phyloP scores from a whole-genome alignment of 2,329 filamentous ascomycete species.

The Pseudopithomyces maydicus region DNA sequence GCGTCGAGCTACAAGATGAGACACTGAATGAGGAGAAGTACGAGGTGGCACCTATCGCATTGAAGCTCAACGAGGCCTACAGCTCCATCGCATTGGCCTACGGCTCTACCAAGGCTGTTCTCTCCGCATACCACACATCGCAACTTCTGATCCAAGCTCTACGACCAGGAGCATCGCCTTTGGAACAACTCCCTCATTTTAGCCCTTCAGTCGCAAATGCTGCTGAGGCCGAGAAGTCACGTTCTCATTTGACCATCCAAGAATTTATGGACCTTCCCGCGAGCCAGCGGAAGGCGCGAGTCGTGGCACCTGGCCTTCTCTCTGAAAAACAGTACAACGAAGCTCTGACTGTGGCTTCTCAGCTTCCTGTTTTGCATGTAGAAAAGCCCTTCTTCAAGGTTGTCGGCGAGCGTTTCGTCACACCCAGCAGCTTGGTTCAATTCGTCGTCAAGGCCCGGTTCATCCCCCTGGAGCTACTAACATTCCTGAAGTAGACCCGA shows the following conservation, averaged over 20 bases:
- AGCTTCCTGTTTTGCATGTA: slow-evolving; percentile 82
- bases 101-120: slow-evolving; percentile 78
- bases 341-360: slow-evolving; percentile 76
- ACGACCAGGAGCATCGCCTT: slow-evolving; percentile 79
- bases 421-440: slow-evolving; percentile 88
- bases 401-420: slow-evolving; percentile 89
- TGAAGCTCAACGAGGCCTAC: slow-evolving; percentile 84
- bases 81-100: slow-evolving; percentile 86
- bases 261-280: slow-evolving; percentile 87
- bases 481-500: slow-evolving; percentile 74
- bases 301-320: slow-evolving; percentile 72
- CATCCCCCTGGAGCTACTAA: slow-evolving; percentile 82
- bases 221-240: slow-evolving; percentile 71
- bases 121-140: slow-evolving; percentile 79
- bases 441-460: slow-evolving; percentile 95
- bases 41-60: slow-evolving; percentile 84
- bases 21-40: slow-evolving; percentile 84
- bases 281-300: slow-evolving; percentile 70
- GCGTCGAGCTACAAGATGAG: slow-evolving; percentile 80
- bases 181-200: slow-evolving; percentile 90
- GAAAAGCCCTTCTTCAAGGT: slow-evolving; percentile 99
- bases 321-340: slow-evolving; percentile 76
- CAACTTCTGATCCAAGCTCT: slow-evolving; percentile 92
- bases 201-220: slow-evolving; percentile 66
- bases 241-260: slow-evolving; percentile 74